A percentile compares a stretch with the other conserved stretches of the same genome.
Evolutionary conservation across 169 alveolate species (phyloP).

Genomic region (Plasmodium fragile): DNA sequence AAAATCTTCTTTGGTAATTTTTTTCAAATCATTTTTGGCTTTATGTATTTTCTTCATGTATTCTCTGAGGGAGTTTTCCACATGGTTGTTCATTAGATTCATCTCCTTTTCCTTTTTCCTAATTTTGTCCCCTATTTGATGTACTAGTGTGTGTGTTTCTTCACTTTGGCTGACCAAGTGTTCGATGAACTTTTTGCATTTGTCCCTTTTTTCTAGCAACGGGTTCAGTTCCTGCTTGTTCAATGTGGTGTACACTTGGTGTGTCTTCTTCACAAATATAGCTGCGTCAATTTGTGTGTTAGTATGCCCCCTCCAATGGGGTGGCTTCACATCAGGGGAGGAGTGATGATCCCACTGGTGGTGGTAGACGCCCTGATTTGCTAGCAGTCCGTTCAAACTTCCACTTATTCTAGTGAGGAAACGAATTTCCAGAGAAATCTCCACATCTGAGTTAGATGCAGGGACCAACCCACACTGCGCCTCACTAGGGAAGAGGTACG

Average conservation of each 20-base stretch:
- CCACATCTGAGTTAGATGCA: background rate
- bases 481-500: background rate
- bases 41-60: background rate
- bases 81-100: background rate
- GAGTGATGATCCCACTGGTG: background rate
- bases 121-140: background rate
- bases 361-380: background rate
- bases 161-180: background rate
- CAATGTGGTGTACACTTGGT: background rate
- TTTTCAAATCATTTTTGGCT: slow-evolving; percentile 28
- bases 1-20: slow-evolving; percentile 34
- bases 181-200: background rate
- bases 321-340: background rate
- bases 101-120: background rate
- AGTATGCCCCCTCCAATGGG: background rate
- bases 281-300: background rate
- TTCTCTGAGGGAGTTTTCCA: background rate
- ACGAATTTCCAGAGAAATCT: background rate
- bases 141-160: background rate
- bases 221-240: background rate
- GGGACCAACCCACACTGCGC: background rate
- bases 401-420: background rate
- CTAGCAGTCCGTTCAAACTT: background rate
- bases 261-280: background rate
- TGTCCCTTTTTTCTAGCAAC: background rate